Evolutionary conservation across 2,329 filamentous ascomycete genomes (phyloP).

Genomic region (Phyllachora maydis): DNA sequence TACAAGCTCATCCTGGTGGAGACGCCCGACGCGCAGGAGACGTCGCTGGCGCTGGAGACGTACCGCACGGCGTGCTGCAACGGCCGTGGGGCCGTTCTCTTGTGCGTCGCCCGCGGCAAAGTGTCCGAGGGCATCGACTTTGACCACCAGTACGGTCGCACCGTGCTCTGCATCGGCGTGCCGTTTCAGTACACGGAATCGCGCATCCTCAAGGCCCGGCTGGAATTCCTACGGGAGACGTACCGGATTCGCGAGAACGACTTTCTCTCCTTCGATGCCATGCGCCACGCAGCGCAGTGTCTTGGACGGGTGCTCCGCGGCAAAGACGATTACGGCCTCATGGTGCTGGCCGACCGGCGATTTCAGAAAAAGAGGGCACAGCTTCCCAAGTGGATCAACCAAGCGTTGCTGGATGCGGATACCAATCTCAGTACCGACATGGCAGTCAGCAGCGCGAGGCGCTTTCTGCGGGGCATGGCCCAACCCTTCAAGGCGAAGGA

Average conservation of each 20-base stretch:
- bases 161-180: constrained; percentile 88
- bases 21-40: constrained; percentile 94
- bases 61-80: constrained; percentile 97
- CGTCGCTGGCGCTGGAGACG: constrained; percentile 82
- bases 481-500: constrained; percentile 68
- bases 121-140: constrained; percentile 98
- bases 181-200: constrained; percentile 99
- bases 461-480: constrained; percentile 79
- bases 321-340: constrained; percentile 99
- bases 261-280: constrained; percentile 95
- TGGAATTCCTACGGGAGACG: constrained; percentile 92
- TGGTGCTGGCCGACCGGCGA: constrained; percentile 87
- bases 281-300: constrained; percentile 97
- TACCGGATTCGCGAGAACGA: constrained; percentile 95
- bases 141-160: constrained; percentile 92
- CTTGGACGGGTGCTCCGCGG: constrained; percentile 83
- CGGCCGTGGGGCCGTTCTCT: constrained; percentile 74
- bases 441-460: constrained; percentile 73
- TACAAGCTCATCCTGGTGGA: constrained; percentile 97
- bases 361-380: constrained; percentile 85
- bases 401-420: constrained; percentile 68
- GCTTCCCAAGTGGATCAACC: constrained; percentile 90
- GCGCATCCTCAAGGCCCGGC: constrained; percentile 80
- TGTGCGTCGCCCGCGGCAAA: constrained; percentile 92
- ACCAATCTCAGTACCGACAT: constrained; percentile 89